Evolutionary conservation across 768 basidiomycete genomes (phyloP), one percentile per base, ranked within the genome.

Genomic region (Asterophora lycoperdoides): DNA sequence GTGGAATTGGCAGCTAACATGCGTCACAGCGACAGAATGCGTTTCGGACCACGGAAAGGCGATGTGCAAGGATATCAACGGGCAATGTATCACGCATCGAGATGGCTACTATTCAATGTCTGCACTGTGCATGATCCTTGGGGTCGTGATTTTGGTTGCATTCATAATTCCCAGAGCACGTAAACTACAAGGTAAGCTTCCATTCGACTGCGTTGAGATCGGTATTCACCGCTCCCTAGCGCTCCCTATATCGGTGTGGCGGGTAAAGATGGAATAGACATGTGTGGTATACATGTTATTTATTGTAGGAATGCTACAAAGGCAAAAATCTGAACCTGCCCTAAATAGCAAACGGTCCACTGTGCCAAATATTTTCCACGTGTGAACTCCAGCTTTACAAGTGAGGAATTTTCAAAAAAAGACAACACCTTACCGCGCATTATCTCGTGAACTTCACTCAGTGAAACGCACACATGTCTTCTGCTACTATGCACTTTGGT

Each of bases 71-170:
- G 79, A 81, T 2, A 72, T 89, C 45, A 84, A 78, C 9, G 96
- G 96, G 1, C 67, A 73, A 34, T 99, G 96, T 65, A 71, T 88
- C 41, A 89, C 85, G 1, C 82, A 89, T 65, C 77, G 78, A 18
- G 96, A 99, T 66, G 96, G 96, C 9, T 98, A 95, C 68, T 98
- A 93, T 66, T 77, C 82, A 49, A 81, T 94, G 44, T 87, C 86
- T 23, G 78, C 66, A 5, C 61, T 92, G n/a, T 96, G 93, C 69
- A 72, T 96, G 55, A 60, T 68, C 6, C 74, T 93, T 35, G 95
- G 93, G n/a, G 73, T 84, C 14, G 46, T 82, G 1, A 75, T 92
- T 57, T 71, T 97, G 33, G 59, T 93, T 34, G 69, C 73, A 34
- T 94, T 84, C 62, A 86, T 95, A 49, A 72, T 87, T 28, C 95